Evolutionary conservation across 331 rosid genomes (phyloP).

Genomic region (Cucumis variabilis): DNA sequence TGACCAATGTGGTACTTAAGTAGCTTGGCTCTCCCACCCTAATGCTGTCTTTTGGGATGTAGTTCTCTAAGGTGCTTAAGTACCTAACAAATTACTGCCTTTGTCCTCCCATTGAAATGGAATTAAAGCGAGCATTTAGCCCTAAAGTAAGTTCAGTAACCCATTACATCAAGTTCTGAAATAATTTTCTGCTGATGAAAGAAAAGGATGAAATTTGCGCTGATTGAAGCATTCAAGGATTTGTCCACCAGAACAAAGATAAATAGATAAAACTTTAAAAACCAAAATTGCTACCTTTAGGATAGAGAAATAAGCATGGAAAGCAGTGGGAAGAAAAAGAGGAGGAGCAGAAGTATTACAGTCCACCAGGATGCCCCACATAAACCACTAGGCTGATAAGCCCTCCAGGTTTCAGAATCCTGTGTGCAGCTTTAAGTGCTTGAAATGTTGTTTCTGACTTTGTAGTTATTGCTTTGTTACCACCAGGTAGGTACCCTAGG

Average conservation of each 20-base stretch:
- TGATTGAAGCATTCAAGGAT: not conserved
- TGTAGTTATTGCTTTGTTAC: slow-evolving; percentile 75
- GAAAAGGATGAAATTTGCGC: not conserved
- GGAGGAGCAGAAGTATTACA: slow-evolving; percentile 50
- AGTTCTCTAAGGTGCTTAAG: no score
- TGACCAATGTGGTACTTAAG: no score
- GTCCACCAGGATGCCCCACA: slow-evolving; percentile 93
- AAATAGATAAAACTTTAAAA: no score
- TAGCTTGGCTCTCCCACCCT: no score
- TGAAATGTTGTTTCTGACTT: slow-evolving; percentile 69
- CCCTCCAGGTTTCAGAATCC: slow-evolving; percentile 66
- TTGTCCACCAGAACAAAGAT: not conserved
- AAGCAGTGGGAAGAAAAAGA: not conserved
- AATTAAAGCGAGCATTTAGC: not conserved
- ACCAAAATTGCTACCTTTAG: no score
- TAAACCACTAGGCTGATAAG: slow-evolving; percentile 90
- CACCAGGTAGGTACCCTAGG: slow-evolving; percentile 92
- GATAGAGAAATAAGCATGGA: not conserved
- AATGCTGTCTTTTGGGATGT: no score
- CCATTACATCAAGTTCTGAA: not conserved
- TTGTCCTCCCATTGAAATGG: slow-evolving; percentile 8
- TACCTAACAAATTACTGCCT: not conserved
- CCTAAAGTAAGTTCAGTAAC: not conserved
- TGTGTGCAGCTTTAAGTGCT: slow-evolving; percentile 77
- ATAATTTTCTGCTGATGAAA: not conserved